phyloP scores from a whole-genome alignment of 139 green algal species.

The Raphidocelis subcapitata region DNA sequence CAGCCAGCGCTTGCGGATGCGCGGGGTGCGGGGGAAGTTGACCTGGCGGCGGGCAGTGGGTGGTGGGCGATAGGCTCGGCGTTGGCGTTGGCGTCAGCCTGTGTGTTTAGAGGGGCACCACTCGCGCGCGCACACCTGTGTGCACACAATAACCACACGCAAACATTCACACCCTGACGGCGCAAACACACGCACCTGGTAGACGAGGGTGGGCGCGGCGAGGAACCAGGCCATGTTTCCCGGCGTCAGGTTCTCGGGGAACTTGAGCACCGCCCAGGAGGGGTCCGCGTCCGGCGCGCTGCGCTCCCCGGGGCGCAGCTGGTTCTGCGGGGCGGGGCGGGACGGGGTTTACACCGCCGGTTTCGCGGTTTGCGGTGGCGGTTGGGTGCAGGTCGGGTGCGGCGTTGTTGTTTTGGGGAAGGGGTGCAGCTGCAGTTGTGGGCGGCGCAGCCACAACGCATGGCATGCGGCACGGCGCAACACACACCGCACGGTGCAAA shows the following conservation, averaged over 20 bases:
- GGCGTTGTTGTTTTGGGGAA: not conserved
- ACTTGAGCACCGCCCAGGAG: conserved; percentile 43
- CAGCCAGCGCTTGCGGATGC: conserved; percentile 58
- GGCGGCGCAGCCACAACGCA: too few species aligned
- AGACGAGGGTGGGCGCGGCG: conserved; percentile 76
- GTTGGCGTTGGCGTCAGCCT: too few species aligned
- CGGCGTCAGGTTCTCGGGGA: conserved; percentile 77
- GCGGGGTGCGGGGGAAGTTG: conserved; percentile 44
- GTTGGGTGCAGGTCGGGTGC: not conserved
- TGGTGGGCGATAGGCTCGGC: not conserved
- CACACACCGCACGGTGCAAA: too few species aligned
- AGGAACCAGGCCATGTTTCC: conserved; percentile 79
- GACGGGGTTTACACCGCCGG: not conserved
- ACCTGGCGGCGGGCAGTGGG: conserved; percentile 22
- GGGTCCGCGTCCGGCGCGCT: conserved; percentile 31
- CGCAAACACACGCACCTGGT: conserved; percentile 70
- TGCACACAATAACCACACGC: too few species aligned
- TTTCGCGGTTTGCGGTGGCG: not conserved
- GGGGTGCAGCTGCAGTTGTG: not conserved
- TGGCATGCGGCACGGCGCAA: too few species aligned
- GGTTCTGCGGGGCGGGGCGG: conserved; percentile 5
- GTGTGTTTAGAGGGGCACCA: too few species aligned
- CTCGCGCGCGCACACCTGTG: too few species aligned
- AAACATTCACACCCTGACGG: too few species aligned
- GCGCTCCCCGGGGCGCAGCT: conserved; percentile 55